Evolutionary conservation across 768 basidiomycete genomes (phyloP), one percentile per base, ranked within the genome.

Genomic region (Pleurotus ostreatus): DNA sequence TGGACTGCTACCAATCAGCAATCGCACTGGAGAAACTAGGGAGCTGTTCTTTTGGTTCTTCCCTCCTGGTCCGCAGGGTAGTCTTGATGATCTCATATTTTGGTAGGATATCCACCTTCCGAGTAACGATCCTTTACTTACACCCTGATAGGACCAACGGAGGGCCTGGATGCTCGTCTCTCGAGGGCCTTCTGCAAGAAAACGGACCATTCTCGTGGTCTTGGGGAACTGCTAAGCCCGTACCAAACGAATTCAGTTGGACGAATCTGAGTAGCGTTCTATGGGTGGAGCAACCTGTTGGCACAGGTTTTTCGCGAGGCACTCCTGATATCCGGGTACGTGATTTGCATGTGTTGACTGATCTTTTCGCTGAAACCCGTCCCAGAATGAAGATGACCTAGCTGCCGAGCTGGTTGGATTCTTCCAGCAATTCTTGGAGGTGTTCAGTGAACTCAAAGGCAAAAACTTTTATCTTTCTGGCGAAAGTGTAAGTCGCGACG

Each of bases 1-100:
- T 3, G 89, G 89, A 6, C 70, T 91, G 20, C 63, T 91, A 52
- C 89, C 89, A 2, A 89, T 91, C 54, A 89, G 86, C 59, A 64
- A 66, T 30, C 69, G 74, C 6, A 40, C 74, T 8, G 74, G 86
- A 46, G 89, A 91, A 69, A 86, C 85, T 4, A 78, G 88, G 44
- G 76, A 90, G 86, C 77, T 89, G 13, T 91, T 86, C 74, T 91
- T 91, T 71, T 90, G 89, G 88, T 86, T 89, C 70, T 90, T 89
- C 74, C 89, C 89, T 54, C 86, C 88, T 1, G 88, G 86, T 3
- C 85, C 86, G 0, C 71, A 82, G 61, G 89, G 88, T 16, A 86
- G 83, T 60, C 64, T 79, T 3, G 86, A 91, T 62, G 87, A 90
- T 63, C 63, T 91, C 44, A 85, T 90, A 30, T 87, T 89, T 68